Percentiles rank a stretch among this genome's conserved stretches.
Evolutionary conservation across 371 early-diverging fungal species (phyloP).

Genomic region (Mortierella sp.): DNA sequence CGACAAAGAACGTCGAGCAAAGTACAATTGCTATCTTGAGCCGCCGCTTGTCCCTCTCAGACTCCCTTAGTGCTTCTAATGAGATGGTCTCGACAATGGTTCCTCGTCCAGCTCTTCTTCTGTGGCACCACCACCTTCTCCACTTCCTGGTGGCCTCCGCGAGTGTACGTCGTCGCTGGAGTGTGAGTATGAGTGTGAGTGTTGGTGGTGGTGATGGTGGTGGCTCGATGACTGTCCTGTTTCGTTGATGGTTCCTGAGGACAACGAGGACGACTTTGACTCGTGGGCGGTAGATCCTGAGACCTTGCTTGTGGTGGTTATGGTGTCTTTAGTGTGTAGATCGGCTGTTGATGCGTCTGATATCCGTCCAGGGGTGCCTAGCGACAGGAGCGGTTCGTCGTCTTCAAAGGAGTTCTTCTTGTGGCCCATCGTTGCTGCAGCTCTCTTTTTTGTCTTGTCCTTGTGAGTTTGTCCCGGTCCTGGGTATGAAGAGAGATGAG

Average conservation of each 20-base stretch:
- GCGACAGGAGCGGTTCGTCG: constrained; percentile 40
- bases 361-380: constrained; percentile 17
- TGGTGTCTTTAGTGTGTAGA: background rate
- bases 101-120: constrained; percentile 16
- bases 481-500: background rate
- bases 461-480: background rate
- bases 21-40: constrained; percentile 59
- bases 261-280: constrained; percentile 24
- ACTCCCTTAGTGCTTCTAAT: constrained; percentile 27
- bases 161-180: constrained; percentile 5
- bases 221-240: background rate
- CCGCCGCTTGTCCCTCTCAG: constrained; percentile 39
- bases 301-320: constrained; percentile 15
- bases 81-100: constrained; percentile 14
- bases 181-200: constrained; percentile 4
- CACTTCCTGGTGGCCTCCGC: background rate
- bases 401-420: constrained; percentile 37
- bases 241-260: constrained; percentile 27
- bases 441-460: background rate
- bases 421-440: constrained; percentile 18
- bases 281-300: constrained; percentile 47
- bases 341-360: background rate
- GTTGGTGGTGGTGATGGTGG: constrained; percentile 9
- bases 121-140: background rate
- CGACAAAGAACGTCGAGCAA: constrained; percentile 76